These are phyloP conservation scores for Sphaerobolus stellatus DNA, from an alignment of 1,284 basidiomycete genomes.

Conservation along the genomic window DNA sequence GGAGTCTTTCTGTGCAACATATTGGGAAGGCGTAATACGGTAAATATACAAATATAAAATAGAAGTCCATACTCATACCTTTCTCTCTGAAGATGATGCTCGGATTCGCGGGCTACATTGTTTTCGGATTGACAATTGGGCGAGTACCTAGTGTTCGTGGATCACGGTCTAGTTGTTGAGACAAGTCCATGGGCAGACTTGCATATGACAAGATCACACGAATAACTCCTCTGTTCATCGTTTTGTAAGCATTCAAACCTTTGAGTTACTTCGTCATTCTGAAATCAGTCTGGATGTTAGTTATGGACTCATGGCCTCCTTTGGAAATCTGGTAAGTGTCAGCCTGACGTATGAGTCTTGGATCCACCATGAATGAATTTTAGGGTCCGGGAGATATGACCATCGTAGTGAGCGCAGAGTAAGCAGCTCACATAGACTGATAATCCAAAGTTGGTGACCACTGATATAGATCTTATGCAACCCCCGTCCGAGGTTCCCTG, in stretches of 20 bases:
- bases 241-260: constrained; percentile 50
- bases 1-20: constrained; percentile 66
- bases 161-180: no score
- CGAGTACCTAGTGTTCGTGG: no score
- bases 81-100: constrained; percentile 70
- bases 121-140: constrained; percentile 52
- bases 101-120: constrained; percentile 72
- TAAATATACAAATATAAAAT: constrained; percentile 22
- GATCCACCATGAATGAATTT: not conserved
- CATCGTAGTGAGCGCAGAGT: constrained; percentile 65
- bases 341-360: no score
- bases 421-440: no score
- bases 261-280: constrained; percentile 8
- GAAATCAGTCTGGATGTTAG: constrained; percentile 32
- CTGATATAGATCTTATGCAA: constrained; percentile 69
- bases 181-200: no score
- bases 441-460: no score
- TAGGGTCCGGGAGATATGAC: constrained; percentile 75
- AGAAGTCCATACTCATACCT: constrained; percentile 4
- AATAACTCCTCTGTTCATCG: constrained; percentile 64
- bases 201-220: constrained; percentile 66
- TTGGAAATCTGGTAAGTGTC: constrained; percentile 60
- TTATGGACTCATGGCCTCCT: constrained; percentile 67
- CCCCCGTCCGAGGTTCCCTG: constrained; percentile 66
- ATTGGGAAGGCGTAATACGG: constrained; percentile 63